Evolutionary conservation across 371 early-diverging fungal species (phyloP).

Genomic region (Mortierella sp.): DNA sequence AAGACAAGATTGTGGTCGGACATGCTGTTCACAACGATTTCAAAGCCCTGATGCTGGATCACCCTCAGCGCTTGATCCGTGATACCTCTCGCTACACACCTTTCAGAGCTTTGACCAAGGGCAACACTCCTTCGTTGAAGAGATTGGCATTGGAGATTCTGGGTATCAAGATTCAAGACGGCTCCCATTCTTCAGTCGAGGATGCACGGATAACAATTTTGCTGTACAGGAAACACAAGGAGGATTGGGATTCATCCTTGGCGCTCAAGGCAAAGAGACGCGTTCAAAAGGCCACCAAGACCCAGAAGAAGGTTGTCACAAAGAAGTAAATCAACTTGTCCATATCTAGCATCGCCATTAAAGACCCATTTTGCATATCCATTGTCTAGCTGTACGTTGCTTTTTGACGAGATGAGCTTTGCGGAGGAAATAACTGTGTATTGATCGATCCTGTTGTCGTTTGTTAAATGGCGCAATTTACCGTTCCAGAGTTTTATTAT

Average conservation of each 20-base stretch:
- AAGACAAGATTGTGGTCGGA: constrained; percentile 91
- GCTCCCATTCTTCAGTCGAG: constrained; percentile 92
- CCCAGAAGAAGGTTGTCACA: constrained; percentile 25
- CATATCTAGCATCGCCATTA: not conserved
- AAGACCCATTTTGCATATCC: constrained; percentile 1
- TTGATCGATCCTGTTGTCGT: not conserved
- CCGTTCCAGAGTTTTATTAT: not conserved
- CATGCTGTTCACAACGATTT: constrained; percentile 95
- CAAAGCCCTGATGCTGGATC: constrained; percentile 79
- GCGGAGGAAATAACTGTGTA: not conserved
- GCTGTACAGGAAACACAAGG: constrained; percentile 85
- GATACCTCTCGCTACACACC: constrained; percentile 89
- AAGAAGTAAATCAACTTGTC: not conserved
- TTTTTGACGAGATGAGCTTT: not conserved
- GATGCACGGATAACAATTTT: constrained; percentile 95
- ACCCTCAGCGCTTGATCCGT: constrained; percentile 83
- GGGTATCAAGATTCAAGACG: constrained; percentile 86
- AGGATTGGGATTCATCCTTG: constrained; percentile 83
- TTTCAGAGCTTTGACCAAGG: constrained; percentile 76
- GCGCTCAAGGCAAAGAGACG: constrained; percentile 45
- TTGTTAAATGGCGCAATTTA: not conserved
- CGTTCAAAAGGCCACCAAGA: constrained; percentile 40
- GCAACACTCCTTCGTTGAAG: constrained; percentile 82
- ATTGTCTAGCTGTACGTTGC: not conserved
- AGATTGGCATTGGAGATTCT: constrained; percentile 83